Evolutionary conservation across 352 stramenopile species (phyloP).

Genomic region (Globisporangium mamillatum): DNA sequence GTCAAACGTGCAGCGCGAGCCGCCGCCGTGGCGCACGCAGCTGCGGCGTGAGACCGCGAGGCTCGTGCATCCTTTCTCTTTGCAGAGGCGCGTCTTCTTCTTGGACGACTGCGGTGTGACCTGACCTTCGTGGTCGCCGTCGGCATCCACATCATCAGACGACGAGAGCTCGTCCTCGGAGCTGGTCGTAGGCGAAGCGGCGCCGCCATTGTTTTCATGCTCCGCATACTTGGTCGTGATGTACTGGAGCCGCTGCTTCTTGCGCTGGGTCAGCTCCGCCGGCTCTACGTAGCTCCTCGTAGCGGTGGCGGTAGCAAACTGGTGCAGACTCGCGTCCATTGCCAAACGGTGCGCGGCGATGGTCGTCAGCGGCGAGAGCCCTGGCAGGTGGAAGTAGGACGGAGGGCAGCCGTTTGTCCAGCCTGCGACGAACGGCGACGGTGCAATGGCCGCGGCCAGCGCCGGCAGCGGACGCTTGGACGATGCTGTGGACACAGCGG

Average conservation of each 20-base stretch:
- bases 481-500: neutral
- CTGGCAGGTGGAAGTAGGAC: neutral
- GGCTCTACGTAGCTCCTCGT: neutral
- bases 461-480: slow-evolving; percentile 6
- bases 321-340: neutral
- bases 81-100: slow-evolving; percentile 41
- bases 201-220: slow-evolving; percentile 23
- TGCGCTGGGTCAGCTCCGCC: neutral
- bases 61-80: slow-evolving; percentile 32
- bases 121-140: slow-evolving; percentile 11
- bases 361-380: slow-evolving; percentile 6
- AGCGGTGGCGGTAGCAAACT: neutral
- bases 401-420: neutral
- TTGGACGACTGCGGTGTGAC: slow-evolving; percentile 17
- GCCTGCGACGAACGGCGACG: neutral
- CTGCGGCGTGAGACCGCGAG: slow-evolving; percentile 35
- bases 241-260: slow-evolving; percentile 5
- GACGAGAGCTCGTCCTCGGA: slow-evolving; percentile 16
- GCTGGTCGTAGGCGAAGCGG: slow-evolving; percentile 13
- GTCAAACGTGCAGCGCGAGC: slow-evolving; percentile 33
- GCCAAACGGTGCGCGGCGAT: slow-evolving; percentile 9
- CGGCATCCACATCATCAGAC: slow-evolving; percentile 19
- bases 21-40: slow-evolving; percentile 38
- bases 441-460: slow-evolving; percentile 14
- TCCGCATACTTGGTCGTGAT: neutral